Base-by-base conservation (phyloP, 768 basidiomycete genomes). In the Exidia glandulosa region DNA sequence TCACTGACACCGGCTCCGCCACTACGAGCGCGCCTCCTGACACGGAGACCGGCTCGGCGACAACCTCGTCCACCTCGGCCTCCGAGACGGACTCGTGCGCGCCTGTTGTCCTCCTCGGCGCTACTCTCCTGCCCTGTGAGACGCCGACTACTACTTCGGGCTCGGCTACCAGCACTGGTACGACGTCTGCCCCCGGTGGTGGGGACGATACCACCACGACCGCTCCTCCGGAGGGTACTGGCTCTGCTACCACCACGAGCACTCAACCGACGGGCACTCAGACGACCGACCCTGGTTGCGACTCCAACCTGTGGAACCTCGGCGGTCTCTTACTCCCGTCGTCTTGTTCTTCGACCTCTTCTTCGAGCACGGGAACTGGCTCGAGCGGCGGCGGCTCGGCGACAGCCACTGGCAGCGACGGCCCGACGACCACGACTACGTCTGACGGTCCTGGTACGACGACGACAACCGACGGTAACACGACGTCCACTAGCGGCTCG, bases 1-100 rank as follows among this genome's bases (percentile, higher is more conserved):
- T 31, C 32, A 31, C 60, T 7, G 29, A 55, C 2, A 45, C 34
- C 31, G 52, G 59, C 9, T n/a, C 61, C 23, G 19, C 61, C 23
- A 60, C 61, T 13, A 50, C 64, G 4, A 50, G 57, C 29, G 25
- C 67, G 14, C 31, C 14, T 57, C 47, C 59, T 9, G 57, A 32
- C 32, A 16, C 57, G 14, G 16, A 14, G 56, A 57, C 50, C 1
- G 2, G 29, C 29, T 9, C 27, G 52, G 25, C 63, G 37, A 61
- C 65, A n/a, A 63, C 63, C 29, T 2, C 29, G 32, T 58, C 41
- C 16, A 23, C 14, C 30, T 27, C 54, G 29, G 29, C 48, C 48
- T 32, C 32, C 25, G 14, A n/a, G 31, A 57, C 56, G 10, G 56
- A 57, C 10, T 7, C 41, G 6, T 45, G 41, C 19, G 16, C 41